phyloP scores from a whole-genome alignment of 2,329 filamentous ascomycete genomes.

The Pseudogymnoascus destructans region DNA sequence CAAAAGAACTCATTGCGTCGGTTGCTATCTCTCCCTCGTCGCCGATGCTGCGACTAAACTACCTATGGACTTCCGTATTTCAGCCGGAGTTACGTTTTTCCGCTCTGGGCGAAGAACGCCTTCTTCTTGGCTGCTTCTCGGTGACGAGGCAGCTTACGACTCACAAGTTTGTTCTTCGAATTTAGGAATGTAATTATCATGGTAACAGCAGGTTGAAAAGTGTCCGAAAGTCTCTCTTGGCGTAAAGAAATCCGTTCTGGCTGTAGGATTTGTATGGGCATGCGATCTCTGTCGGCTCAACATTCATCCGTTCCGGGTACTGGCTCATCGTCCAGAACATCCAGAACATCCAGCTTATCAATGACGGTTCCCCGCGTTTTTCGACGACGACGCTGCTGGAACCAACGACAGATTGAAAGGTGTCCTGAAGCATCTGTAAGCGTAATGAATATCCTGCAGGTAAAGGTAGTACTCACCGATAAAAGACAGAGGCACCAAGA shows the following conservation, averaged over 20 bases:
- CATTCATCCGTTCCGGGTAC: not conserved
- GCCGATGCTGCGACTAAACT: not conserved
- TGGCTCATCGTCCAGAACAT: not conserved
- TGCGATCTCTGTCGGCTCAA: not conserved
- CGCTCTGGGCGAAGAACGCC: not conserved
- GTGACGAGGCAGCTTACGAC: not conserved
- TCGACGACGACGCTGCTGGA: not conserved
- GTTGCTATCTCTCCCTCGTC: not conserved
- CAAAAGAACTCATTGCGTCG: constrained; percentile 47
- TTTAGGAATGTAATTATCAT: not conserved
- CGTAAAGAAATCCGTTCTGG: not conserved
- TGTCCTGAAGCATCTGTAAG: not conserved
- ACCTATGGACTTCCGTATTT: constrained; percentile 5
- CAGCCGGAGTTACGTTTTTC: not conserved
- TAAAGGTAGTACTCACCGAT: constrained; percentile 28
- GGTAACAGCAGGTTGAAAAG: not conserved
- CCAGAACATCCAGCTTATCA: not conserved
- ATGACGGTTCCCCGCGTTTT: constrained; percentile 7
- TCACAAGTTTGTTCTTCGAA: not conserved
- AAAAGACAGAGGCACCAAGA: constrained; percentile 30
- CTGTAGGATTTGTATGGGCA: not conserved
- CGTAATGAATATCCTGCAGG: not conserved
- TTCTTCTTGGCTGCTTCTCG: not conserved
- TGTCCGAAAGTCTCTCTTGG: not conserved
- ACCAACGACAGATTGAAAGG: not conserved